Percentiles rank a stretch among this genome's conserved stretches.
Evolutionary conservation across 2,329 filamentous ascomycete genomes (phyloP).

Genomic region (Coleophoma cylindrospora): DNA sequence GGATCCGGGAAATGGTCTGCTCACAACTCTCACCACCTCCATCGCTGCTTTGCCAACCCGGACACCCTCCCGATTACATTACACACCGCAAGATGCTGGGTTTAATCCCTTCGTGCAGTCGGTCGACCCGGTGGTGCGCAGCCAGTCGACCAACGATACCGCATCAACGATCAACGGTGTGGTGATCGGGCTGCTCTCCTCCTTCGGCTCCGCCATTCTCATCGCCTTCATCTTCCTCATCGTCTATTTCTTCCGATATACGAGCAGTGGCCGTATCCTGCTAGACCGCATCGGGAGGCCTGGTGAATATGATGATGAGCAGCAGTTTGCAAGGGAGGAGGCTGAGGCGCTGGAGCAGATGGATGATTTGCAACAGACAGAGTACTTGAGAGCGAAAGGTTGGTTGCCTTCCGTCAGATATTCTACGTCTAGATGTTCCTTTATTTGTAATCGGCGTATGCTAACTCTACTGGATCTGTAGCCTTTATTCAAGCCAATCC

Average conservation of each 20-base stretch:
- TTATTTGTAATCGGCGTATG: no score
- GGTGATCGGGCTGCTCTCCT: slow-evolving; percentile 90
- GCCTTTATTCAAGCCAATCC: slow-evolving; percentile 93
- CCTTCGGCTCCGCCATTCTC: slow-evolving; percentile 84
- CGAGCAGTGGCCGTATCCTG: slow-evolving; percentile 80
- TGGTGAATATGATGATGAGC: slow-evolving; percentile 96
- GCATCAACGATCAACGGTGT: slow-evolving; percentile 64
- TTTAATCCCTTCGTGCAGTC: neutral
- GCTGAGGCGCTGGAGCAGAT: slow-evolving; percentile 90
- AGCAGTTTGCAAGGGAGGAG: slow-evolving; percentile 90
- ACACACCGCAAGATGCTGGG: neutral
- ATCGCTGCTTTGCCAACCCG: neutral
- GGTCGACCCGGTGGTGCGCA: slow-evolving; percentile 3
- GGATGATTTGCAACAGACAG: slow-evolving; percentile 85
- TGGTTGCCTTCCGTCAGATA: slow-evolving; percentile 20
- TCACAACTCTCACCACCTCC: slow-evolving; percentile 15
- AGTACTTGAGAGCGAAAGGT: slow-evolving; percentile 96
- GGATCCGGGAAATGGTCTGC: slow-evolving; percentile 14
- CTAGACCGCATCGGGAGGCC: slow-evolving; percentile 89
- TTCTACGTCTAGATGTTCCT: neutral
- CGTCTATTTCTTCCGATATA: slow-evolving; percentile 93
- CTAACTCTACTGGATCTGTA: slow-evolving; percentile 31
- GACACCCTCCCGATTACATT: neutral
- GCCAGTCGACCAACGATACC: slow-evolving; percentile 11
- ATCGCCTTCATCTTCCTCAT: slow-evolving; percentile 75